Base-by-base conservation (phyloP, 78 protist species). In the Dictyostelium discoideum region DNA sequence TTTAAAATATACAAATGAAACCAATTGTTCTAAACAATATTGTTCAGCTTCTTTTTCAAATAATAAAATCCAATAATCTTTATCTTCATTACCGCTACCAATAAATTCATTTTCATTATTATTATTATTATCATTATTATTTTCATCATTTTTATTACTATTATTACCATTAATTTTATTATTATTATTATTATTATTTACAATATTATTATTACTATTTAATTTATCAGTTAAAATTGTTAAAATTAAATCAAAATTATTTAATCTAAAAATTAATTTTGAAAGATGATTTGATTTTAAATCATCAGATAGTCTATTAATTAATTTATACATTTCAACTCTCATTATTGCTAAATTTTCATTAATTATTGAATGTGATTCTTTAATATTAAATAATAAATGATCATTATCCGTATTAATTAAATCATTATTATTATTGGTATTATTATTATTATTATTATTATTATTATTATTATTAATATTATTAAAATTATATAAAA, bases 191-290 rank as follows among this genome's bases (percentile, higher is more conserved):
- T 63, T 63, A 63, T n/a, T n/a, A 32, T 32, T 32, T 32, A 32
- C 37, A 32, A 10, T 72, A 72, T 14, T 32, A 72, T 14, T 32
- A 14, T 24, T 77, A 13, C 5, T 39, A 37, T 20, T 39, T 29
- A 37, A 29, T 67, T 82, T 54, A 54, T 74, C 93, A 18, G 65
- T 14, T 40, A 88, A 46, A 44, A 88, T 88, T 32, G 93, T 80
- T 63, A 88, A 80, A 63, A 88, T 80, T 80, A 88, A 67, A 65
- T 88, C 93, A 88, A 65, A 88, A 46, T 88, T 88, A 29, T 88
- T 88, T 57, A 88, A 67, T 24, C 67, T 24, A 26, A 88, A 88
- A 32, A 88, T 88, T 13, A 7, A 37, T n/a, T 57, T 18, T 37
- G 48, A 42, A 20, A 63, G 26, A 5, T 5, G 2, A 39, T 60